Evolutionary conservation across 192 early-diverging fungal genomes (phyloP).

Genomic region (Backusella westeae): DNA sequence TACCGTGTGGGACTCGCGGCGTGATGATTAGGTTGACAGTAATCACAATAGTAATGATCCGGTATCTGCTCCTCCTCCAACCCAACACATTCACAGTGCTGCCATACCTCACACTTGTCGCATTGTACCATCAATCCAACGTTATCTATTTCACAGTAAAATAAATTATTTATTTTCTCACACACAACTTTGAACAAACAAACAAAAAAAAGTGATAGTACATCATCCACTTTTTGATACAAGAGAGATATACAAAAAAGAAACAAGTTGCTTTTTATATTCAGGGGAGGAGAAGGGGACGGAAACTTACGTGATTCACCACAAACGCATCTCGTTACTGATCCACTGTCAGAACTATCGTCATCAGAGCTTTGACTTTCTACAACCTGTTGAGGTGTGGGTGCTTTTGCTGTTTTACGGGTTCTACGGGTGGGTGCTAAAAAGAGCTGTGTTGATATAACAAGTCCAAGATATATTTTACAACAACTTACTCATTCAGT

Average conservation of each 20-base stretch:
- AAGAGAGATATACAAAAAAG: constrained; percentile 10
- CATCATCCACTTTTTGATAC: background rate
- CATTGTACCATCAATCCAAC: constrained; percentile 89
- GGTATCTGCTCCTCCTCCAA: constrained; percentile 74
- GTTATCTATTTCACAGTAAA: constrained; percentile 38
- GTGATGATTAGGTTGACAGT: constrained; percentile 80
- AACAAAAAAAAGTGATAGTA: background rate
- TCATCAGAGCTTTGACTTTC: constrained; percentile 33
- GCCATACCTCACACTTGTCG: constrained; percentile 92
- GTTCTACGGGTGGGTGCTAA: constrained; percentile 10
- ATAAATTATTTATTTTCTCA: background rate
- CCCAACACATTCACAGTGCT: constrained; percentile 91
- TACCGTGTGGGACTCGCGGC: constrained; percentile 45
- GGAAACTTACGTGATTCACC: constrained; percentile 46
- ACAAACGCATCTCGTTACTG: constrained; percentile 52
- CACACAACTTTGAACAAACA: background rate
- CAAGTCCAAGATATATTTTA: background rate
- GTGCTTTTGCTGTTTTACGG: background rate
- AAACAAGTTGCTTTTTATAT: background rate
- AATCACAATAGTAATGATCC: constrained; percentile 92
- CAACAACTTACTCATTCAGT: constrained; percentile 1
- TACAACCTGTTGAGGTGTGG: constrained; percentile 2
- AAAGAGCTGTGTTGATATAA: background rate
- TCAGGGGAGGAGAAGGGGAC: background rate
- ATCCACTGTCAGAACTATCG: constrained; percentile 47